These are phyloP conservation scores for Brassica napus DNA, from an alignment of 345 rosid species.

Conservation along the genomic window DNA sequence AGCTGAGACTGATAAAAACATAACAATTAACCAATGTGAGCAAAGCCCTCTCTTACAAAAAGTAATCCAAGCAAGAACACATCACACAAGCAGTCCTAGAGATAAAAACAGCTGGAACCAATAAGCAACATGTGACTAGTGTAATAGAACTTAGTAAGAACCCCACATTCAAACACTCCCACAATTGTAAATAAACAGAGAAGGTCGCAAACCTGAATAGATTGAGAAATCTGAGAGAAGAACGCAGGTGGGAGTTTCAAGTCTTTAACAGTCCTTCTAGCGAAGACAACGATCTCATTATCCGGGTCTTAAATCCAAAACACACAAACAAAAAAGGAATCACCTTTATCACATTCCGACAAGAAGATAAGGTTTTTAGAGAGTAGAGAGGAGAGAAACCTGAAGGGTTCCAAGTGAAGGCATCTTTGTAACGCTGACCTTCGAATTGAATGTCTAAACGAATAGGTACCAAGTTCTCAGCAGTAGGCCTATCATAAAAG, in stretches of 20 bases:
- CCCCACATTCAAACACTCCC: background rate
- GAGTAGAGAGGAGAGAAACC: constrained; percentile 43
- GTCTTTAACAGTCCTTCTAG: constrained; percentile 88
- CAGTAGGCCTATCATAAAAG: constrained; percentile 67
- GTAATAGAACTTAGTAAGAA: background rate
- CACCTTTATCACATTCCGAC: constrained; percentile 1
- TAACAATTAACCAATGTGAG: constrained; percentile 4
- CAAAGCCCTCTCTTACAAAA: background rate
- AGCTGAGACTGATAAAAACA: constrained; percentile 65
- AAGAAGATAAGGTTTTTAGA: background rate
- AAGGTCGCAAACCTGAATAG: constrained; percentile 66
- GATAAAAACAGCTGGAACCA: background rate
- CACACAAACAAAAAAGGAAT: background rate
- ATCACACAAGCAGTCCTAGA: constrained; percentile 22
- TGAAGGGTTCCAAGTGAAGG: constrained; percentile 96
- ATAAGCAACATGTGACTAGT: background rate
- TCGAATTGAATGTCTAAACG: constrained; percentile 88
- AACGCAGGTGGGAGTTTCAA: constrained; percentile 89
- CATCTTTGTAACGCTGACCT: constrained; percentile 83
- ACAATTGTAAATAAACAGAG: background rate
- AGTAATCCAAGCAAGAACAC: background rate
- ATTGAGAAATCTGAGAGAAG: constrained; percentile 76
- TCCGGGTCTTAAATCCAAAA: constrained; percentile 66
- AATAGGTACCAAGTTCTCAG: constrained; percentile 86
- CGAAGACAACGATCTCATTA: constrained; percentile 78